phyloP scores from a whole-genome alignment of 2,329 filamentous ascomycete genomes.

The Ceratocystis destructans region DNA sequence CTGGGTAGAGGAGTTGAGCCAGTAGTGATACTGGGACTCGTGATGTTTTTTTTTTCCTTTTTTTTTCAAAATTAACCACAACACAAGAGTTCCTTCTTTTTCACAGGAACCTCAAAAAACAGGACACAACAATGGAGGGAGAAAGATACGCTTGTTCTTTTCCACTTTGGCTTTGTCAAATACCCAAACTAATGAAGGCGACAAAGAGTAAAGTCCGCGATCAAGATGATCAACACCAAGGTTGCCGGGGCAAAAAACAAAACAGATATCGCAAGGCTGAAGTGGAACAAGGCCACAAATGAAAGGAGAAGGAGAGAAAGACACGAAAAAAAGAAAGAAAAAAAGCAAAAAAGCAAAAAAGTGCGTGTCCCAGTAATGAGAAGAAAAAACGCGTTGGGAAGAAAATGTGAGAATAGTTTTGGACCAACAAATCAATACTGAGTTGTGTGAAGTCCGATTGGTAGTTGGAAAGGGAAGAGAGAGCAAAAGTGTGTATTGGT shows the following conservation, averaged over 20 bases:
- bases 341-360: no score
- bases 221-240: conserved; percentile 16
- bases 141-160: background rate
- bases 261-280: conserved; percentile 11
- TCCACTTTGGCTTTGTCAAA: background rate
- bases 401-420: background rate
- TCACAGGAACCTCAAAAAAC: conserved; percentile 11
- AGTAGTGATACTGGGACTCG: background rate
- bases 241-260: background rate
- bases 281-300: conserved; percentile 2
- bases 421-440: background rate
- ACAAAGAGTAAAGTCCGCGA: conserved; percentile 10
- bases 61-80: conserved; percentile 2
- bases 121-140: background rate
- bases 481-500: background rate
- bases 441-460: conserved; percentile 3
- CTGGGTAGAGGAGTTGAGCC: background rate
- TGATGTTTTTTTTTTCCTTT: background rate
- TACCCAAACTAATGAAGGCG: background rate
- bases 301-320: background rate
- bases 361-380: background rate
- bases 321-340: background rate
- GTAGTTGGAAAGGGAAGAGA: conserved; percentile 9
- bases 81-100: conserved; percentile 6
- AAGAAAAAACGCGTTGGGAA: background rate